Conservation (phyloP, 805 yeast species). For the Candida verbasci region DNA sequence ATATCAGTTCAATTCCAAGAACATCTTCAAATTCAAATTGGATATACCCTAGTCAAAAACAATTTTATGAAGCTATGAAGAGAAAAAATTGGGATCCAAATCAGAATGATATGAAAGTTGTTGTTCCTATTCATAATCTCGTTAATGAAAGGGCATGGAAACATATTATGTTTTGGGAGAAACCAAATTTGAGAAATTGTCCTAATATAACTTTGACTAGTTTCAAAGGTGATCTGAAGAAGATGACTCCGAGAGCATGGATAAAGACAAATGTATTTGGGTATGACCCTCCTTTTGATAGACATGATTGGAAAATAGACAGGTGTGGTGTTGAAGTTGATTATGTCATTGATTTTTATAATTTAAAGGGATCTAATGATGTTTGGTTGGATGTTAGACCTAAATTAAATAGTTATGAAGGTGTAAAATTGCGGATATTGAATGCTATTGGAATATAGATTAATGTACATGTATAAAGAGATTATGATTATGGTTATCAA, state of each 20-base stretch:
- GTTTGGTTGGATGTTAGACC: slow-evolving; percentile 91
- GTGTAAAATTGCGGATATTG: slow-evolving; percentile 62
- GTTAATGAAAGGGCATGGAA: slow-evolving; percentile 93
- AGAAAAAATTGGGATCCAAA: slow-evolving; percentile 86
- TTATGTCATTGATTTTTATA: slow-evolving; percentile 89
- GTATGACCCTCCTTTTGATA: slow-evolving; percentile 78
- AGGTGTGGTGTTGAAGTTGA: slow-evolving; percentile 82
- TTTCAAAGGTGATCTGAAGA: slow-evolving; percentile 84
- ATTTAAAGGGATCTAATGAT: slow-evolving; percentile 39
- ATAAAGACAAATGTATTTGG: slow-evolving; percentile 62
- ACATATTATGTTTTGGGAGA: slow-evolving; percentile 83
- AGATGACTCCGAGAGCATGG: slow-evolving; percentile 84
- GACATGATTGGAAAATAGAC: slow-evolving; percentile 92
- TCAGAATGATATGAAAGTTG: slow-evolving; percentile 77
- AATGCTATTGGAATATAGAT: slow-evolving; percentile 41
- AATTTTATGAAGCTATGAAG: slow-evolving; percentile 90
- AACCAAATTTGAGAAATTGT: slow-evolving; percentile 47
- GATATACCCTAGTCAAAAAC: slow-evolving; percentile 95
- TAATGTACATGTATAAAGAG: too few relatives aligned
- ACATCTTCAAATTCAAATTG: slow-evolving; percentile 63
- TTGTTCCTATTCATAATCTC: slow-evolving; percentile 90
- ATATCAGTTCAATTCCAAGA: slow-evolving; percentile 77
- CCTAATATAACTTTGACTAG: slow-evolving; percentile 83
- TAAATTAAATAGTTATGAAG: slow-evolving; percentile 77
- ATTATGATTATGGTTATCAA: too few relatives aligned